Base-by-base conservation (phyloP, 441 rosid genomes). In the Hypseocharis bilobata region DNA sequence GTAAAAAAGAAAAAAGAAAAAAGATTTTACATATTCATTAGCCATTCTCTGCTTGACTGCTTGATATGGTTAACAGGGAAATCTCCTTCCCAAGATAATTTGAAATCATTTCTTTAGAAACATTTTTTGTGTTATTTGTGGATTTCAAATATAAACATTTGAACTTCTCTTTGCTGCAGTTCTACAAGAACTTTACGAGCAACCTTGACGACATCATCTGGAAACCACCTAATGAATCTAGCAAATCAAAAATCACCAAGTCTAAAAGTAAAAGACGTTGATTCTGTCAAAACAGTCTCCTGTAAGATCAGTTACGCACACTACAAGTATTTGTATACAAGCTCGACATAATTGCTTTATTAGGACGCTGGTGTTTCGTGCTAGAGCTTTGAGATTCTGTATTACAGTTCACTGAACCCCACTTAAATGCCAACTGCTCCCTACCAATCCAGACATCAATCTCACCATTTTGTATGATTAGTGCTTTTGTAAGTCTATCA, bases 171-270 rank as follows among this genome's bases (percentile, higher is more conserved):
- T 65, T 34, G 62, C 4, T 78, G 84, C 88, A 92, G 98, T 92
- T 92, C 64, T 92, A 89, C 84, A 84, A 85, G 82, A 84, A 80
- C 40, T 92, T 92, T 63, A 85, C 82, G 68, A 28, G 87, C 77
- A 88, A 89, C 69, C 96, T 89, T 5, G 96, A 89, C 3, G 96
- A 92, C 67, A 85, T 92, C 70, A 89, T 92, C 66, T 88, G 98
- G 96, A 92, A 80, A 70, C 96, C 90, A 51, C 85, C 89, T 40
- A 76, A 69, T 26, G 84, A 87, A 74, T 74, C 90, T 14, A 73
- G 66, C 71, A 87, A 77, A 80, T 71, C 82, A 34, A 82, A 81
- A 77, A 70, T 83, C 55, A 62, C 81, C 30, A 87, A 85, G 74
- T 62, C 89, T 7, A 86, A 78, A 82, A 79, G 85, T 77, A 89